phyloP scores from a whole-genome alignment of 2,329 filamentous ascomycete genomes.

The Monosporascus sp. region DNA sequence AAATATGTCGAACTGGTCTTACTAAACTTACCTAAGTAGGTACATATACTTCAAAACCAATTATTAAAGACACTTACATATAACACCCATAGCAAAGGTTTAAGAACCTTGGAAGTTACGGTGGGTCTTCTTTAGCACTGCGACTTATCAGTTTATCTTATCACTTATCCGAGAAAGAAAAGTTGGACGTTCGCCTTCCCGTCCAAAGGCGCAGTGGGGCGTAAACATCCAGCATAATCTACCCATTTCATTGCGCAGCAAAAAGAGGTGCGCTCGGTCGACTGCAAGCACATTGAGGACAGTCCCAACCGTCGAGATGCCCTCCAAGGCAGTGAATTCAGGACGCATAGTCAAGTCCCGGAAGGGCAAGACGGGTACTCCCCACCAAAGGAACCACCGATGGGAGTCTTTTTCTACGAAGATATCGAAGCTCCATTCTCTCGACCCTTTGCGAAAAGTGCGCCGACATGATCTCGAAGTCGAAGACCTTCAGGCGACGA shows the following conservation, averaged over 20 bases:
- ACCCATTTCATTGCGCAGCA: background rate
- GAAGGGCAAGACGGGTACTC: conserved; percentile 65
- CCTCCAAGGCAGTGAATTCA: conserved; percentile 47
- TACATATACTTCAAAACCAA: no score
- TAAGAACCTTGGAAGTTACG: no score
- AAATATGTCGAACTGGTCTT: no score
- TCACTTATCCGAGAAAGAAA: conserved; percentile 23
- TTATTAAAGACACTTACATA: no score
- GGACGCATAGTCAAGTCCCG: conserved; percentile 64
- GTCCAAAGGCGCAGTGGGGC: conserved; percentile 17
- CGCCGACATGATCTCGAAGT: conserved; percentile 78
- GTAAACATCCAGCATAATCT: conserved; percentile 4
- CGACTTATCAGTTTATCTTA: conserved; percentile 5
- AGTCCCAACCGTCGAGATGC: conserved; percentile 43
- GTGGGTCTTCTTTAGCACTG: no score
- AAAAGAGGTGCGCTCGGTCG: background rate
- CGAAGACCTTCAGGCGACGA: conserved; percentile 66
- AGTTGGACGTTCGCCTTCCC: conserved; percentile 12
- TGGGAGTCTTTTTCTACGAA: conserved; percentile 90
- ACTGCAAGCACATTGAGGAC: conserved; percentile 3
- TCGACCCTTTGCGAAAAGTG: conserved; percentile 88
- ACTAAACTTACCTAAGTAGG: no score
- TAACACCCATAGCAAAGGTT: no score
- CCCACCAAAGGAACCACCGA: conserved; percentile 75
- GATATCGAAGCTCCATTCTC: conserved; percentile 78